phyloP scores from a whole-genome alignment of 257 asterid species.

The Salvia hispanica region DNA sequence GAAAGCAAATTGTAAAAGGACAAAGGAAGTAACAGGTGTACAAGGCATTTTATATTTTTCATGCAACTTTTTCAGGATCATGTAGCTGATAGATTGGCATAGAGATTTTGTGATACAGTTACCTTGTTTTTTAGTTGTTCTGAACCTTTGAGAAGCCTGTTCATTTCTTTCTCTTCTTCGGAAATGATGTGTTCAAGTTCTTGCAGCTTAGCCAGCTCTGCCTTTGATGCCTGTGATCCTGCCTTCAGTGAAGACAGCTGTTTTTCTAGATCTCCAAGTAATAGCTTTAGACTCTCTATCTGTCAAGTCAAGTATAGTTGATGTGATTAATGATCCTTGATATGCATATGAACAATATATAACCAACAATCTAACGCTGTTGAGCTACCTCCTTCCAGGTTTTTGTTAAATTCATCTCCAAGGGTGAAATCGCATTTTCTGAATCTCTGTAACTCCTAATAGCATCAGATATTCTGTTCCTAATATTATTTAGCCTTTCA shows the following conservation, averaged over 20 bases:
- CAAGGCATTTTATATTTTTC: neutral
- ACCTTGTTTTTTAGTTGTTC: slow-evolving; percentile 88
- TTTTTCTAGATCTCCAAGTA: slow-evolving; percentile 61
- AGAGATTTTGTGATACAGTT: slow-evolving; percentile 17
- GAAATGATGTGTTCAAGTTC: slow-evolving; percentile 62
- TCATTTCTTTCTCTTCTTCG: slow-evolving; percentile 77
- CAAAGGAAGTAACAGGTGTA: neutral
- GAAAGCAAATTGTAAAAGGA: neutral
- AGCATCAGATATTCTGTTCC: slow-evolving; percentile 60
- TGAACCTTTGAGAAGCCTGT: slow-evolving; percentile 73
- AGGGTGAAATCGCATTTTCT: slow-evolving; percentile 64
- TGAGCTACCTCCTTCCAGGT: slow-evolving; percentile 71
- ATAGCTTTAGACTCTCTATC: slow-evolving; percentile 76
- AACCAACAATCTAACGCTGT: slow-evolving; percentile 11
- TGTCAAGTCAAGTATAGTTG: slow-evolving; percentile 32
- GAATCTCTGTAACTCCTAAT: slow-evolving; percentile 57
- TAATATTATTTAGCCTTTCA: slow-evolving; percentile 49
- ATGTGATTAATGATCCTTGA: neutral
- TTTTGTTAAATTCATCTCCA: slow-evolving; percentile 88
- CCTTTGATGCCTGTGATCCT: slow-evolving; percentile 69
- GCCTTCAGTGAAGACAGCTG: slow-evolving; percentile 70
- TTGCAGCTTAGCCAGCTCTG: slow-evolving; percentile 64
- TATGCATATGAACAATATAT: slow-evolving; percentile 17
- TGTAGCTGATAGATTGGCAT: neutral
- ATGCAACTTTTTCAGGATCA: neutral